Conservation (phyloP, 805 yeast genomes). For the Starmera amethionina region DNA sequence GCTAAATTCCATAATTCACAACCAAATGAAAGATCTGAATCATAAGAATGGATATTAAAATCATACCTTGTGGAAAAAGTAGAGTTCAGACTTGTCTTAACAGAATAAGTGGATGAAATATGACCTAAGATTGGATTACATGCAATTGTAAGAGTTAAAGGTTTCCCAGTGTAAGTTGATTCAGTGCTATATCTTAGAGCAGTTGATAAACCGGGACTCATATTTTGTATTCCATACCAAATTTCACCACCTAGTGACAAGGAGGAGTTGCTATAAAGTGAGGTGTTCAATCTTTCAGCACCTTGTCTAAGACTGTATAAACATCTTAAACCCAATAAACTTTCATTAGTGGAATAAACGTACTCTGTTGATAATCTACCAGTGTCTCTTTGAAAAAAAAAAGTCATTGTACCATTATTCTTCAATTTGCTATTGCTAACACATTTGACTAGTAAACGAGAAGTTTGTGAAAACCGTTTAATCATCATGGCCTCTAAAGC, state of each 20-base stretch:
- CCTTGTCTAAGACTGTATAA: constrained; percentile 50
- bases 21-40: constrained; percentile 79
- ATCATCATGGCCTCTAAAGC: constrained; percentile 82
- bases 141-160: constrained; percentile 78
- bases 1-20: constrained; percentile 61
- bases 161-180: constrained; percentile 80
- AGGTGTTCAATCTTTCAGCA: constrained; percentile 27
- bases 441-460: constrained; percentile 67
- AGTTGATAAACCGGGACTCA: constrained; percentile 85
- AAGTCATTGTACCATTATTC: constrained; percentile 48
- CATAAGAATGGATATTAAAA: constrained; percentile 84
- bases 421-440: constrained; percentile 54
- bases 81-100: constrained; percentile 63
- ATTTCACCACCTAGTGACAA: constrained; percentile 75
- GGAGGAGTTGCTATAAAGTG: constrained; percentile 49
- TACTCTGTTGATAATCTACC: constrained; percentile 61
- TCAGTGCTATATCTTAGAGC: constrained; percentile 80
- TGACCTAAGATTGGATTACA: constrained; percentile 88
- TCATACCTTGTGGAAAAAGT: constrained; percentile 80
- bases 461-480: constrained; percentile 43
- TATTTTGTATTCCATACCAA: constrained; percentile 77
- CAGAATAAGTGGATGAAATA: constrained; percentile 77
- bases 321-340: constrained; percentile 71
- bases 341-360: constrained; percentile 76
- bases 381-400: constrained; percentile 61